Conservation (phyloP, 768 basidiomycete species). For the Polyporus arcularius region DNA sequence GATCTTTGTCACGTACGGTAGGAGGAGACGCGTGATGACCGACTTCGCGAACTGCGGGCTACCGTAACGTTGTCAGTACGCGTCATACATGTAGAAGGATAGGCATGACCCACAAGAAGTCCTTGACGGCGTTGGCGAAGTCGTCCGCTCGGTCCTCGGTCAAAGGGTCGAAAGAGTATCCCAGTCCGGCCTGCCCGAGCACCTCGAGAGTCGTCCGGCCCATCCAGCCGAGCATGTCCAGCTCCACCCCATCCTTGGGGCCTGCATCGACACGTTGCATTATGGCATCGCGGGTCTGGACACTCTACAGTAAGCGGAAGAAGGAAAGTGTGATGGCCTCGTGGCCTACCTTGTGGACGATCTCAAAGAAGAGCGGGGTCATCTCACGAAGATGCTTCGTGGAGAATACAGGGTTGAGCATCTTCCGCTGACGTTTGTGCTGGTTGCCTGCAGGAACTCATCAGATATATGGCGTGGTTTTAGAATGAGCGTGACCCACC, state of each 20-base stretch:
- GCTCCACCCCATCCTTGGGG: conserved; percentile 3
- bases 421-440: conserved; percentile 38
- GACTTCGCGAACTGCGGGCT: conserved; percentile 15
- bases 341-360: conserved; percentile 43
- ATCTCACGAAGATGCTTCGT: conserved; percentile 46
- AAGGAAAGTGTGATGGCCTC: not conserved
- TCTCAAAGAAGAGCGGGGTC: conserved; percentile 45
- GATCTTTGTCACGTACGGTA: conserved; percentile 10
- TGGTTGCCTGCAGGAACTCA: not conserved
- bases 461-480: no score
- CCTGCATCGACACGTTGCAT: conserved; percentile 4
- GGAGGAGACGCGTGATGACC: conserved; percentile 1
- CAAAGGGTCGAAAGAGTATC: conserved; percentile 27
- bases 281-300: conserved; percentile 20
- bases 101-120: conserved; percentile 19
- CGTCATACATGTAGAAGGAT: no score
- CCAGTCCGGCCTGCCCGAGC: conserved; percentile 28
- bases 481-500: not conserved
- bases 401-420: conserved; percentile 50
- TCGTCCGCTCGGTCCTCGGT: conserved; percentile 15
- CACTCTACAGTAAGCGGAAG: conserved; percentile 17
- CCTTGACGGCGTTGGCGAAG: conserved; percentile 18
- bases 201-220: conserved; percentile 48
- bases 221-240: conserved; percentile 36
- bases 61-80: no score